These are phyloP conservation scores for Incumbomyces lentus DNA, from an alignment of 2,329 filamentous ascomycete species.

Conservation along the genomic window DNA sequence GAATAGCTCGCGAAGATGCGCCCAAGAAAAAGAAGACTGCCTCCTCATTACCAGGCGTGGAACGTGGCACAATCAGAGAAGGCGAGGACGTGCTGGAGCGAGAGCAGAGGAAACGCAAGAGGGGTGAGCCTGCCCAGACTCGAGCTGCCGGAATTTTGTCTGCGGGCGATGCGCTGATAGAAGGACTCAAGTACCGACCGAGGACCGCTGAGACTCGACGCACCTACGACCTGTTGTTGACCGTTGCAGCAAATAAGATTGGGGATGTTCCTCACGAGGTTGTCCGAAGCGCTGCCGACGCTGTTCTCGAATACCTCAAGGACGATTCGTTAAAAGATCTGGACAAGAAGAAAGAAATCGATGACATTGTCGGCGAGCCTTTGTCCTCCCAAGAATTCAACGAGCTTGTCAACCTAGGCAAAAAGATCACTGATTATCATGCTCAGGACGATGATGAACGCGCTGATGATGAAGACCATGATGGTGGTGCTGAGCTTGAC, in stretches of 20 bases:
- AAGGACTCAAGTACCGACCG: constrained; percentile 84
- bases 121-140: constrained; percentile 59
- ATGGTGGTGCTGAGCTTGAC: constrained; percentile 67
- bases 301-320: constrained; percentile 81
- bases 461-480: constrained; percentile 56
- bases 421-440: constrained; percentile 98
- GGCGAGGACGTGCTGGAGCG: constrained; percentile 73
- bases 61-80: constrained; percentile 66
- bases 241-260: constrained; percentile 75
- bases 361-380: constrained; percentile 77
- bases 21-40: constrained; percentile 70
- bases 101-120: constrained; percentile 77
- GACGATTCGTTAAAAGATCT: constrained; percentile 94
- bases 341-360: constrained; percentile 95
- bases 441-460: constrained; percentile 92
- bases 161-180: constrained; percentile 74
- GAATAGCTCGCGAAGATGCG: constrained; percentile 66
- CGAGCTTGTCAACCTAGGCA: constrained; percentile 87
- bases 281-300: constrained; percentile 87
- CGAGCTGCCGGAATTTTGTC: constrained; percentile 69
- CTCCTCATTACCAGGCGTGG: constrained; percentile 55
- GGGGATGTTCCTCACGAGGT: constrained; percentile 90
- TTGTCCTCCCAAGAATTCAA: constrained; percentile 89
- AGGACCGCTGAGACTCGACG: constrained; percentile 83
- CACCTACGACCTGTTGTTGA: constrained; percentile 89